These are phyloP conservation scores for Saprolegnia diclina DNA, from an alignment of 352 stramenopile genomes.

Conservation along the genomic window DNA sequence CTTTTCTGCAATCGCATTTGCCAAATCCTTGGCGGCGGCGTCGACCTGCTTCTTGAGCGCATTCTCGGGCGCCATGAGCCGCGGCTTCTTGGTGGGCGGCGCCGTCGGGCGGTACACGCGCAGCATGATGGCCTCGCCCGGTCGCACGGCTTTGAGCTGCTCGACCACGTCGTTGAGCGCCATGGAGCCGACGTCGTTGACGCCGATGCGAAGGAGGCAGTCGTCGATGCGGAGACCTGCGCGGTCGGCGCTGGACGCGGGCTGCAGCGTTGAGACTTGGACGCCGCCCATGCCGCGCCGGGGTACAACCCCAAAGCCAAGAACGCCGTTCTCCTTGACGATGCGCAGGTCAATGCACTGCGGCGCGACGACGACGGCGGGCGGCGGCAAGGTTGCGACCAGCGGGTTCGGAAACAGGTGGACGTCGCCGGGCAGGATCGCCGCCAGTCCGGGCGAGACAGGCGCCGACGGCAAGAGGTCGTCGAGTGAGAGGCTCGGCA, in stretches of 20 bases:
- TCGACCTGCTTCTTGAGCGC: constrained; percentile 42
- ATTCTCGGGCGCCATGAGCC: constrained; percentile 32
- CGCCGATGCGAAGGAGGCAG: constrained; percentile 1
- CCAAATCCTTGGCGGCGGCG: constrained; percentile 47
- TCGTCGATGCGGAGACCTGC: constrained; percentile 17
- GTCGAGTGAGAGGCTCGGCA: neutral
- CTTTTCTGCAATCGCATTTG: constrained; percentile 51
- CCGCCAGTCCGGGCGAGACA: too few species aligned
- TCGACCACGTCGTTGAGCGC: neutral
- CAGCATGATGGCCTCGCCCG: constrained; percentile 7
- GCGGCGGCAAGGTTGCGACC: too few species aligned
- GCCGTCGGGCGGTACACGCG: neutral
- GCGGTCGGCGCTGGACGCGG: constrained; percentile 14
- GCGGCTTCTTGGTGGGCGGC: constrained; percentile 14
- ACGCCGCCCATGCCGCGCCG: constrained; percentile 3
- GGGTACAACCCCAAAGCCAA: constrained; percentile 23
- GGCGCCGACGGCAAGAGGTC: neutral
- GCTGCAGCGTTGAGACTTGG: constrained; percentile 25
- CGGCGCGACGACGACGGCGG: too few species aligned
- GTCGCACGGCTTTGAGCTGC: constrained; percentile 6
- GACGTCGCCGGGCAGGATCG: too few species aligned
- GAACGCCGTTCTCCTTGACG: constrained; percentile 19
- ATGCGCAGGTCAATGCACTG: constrained; percentile 1
- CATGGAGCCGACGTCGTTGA: constrained; percentile 18
- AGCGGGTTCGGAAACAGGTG: too few species aligned